Evolutionary conservation across 202 grass and related monocot genomes (phyloP), one percentile per base, ranked within the genome.

Genomic region (Zoysia matrella): DNA sequence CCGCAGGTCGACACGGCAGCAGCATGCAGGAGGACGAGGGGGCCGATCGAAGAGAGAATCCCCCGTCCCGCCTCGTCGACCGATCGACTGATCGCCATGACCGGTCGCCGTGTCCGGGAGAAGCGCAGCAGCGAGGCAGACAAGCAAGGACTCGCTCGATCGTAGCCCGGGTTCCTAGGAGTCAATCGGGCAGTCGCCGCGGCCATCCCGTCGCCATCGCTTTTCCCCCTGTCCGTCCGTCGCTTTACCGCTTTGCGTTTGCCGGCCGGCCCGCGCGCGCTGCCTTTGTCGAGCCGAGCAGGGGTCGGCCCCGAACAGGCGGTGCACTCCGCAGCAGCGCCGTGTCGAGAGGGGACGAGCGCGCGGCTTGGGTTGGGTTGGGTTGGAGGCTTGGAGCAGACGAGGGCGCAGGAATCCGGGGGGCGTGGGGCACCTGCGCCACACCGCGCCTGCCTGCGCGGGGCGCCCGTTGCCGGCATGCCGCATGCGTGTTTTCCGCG

Each of bases 91-190:
- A 18, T 22, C 14, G 49, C 54, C 70, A 80, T 44, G 80, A 75
- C 66, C 80, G 75, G 84, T 80, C 43, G 68, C 47, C 64, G 5
- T 90, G 88, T 75, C 84, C 64, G 75, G 80, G 64, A 71, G 75
- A 90, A 79, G 84, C 64, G 88, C 30, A 36, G 30, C 30, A 36
- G 30, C 30, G 30, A 36, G 30, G 30, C 30, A 36, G 30, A 36
- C 30, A 40, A 74, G 84, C 88, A 86, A 42, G 15, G 15, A 18
- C 15, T 56, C 12, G 55, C 14, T 16, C 22, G 60, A 63, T 63
- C 3, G 71, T 22, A 89, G 79, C 79, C 88, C 88, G 88, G 80
- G 84, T 90, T 90, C 83, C 88, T 80, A 90, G 83, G 84, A 90
- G 83, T 90, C 88, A 83, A 84, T 69, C 53, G 67, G 62, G 52